Conservation (phyloP, 2,329 filamentous ascomycete species). For the Pseudocercospora musae region DNA sequence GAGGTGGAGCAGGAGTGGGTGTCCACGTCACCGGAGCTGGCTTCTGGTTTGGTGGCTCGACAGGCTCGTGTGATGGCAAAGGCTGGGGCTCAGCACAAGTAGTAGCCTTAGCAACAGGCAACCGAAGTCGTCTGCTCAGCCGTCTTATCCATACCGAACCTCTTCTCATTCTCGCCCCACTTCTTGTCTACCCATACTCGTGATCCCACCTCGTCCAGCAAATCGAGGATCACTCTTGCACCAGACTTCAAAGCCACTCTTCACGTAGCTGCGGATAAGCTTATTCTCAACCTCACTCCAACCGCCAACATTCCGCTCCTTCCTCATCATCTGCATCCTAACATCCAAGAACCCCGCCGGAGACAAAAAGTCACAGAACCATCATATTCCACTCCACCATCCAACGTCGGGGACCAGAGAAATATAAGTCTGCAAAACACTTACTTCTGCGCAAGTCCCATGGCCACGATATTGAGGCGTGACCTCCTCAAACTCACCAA, state of each 20-base stretch:
- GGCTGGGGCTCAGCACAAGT: too few species aligned
- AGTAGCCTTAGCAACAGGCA: background rate
- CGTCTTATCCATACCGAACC: background rate
- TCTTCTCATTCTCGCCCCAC: background rate
- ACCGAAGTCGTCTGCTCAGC: background rate
- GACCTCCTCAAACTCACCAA: background rate
- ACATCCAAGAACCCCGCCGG: background rate
- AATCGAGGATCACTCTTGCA: background rate
- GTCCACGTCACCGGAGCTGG: background rate
- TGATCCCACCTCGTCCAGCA: background rate
- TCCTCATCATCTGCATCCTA: background rate
- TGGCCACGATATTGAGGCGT: background rate
- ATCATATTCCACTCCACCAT: background rate
- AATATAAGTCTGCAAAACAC: background rate
- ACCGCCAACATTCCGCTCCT: background rate
- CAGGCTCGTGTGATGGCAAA: background rate
- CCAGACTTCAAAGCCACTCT: conserved; percentile 5
- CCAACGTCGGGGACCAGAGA: background rate
- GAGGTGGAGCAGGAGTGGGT: background rate
- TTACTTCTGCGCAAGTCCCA: conserved; percentile 1
- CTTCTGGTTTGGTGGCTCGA: too few species aligned
- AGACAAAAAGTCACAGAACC: background rate
- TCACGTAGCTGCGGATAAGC: background rate
- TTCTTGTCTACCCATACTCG: background rate
- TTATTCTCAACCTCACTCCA: background rate